Evolutionary conservation across 1,284 basidiomycete genomes (phyloP), one percentile per base, ranked within the genome.

Genomic region (Leucoagaricus sp.): DNA sequence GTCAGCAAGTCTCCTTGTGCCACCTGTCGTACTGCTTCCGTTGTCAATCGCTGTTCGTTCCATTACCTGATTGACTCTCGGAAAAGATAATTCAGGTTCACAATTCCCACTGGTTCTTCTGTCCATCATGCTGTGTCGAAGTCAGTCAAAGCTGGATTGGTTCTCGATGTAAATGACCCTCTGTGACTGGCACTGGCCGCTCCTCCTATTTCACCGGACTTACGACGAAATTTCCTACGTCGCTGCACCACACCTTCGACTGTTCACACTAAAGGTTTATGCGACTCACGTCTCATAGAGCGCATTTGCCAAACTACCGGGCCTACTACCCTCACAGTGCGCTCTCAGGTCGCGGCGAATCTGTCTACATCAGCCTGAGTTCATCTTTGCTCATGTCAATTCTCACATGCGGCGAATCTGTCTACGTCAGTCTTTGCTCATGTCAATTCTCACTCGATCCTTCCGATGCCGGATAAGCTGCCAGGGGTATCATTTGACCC

Each of bases 401-500:
- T 21, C n/a, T n/a, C 38, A 33, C n/a, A n/a, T n/a, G 44, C 28
- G 26, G 25, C 44, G 25, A 45, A 28, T 13, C 23, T 45, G 25
- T 13, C 21, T 40, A 26, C 10, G 26, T 36, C 48, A 49, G 19
- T 17, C n/a, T n/a, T 17, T 28, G n/a, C 40, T 12, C 31, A 46
- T 45, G 42, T 34, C 51, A n/a, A 26, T 28, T 17, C 9, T n/a
- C 40, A 19, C 17, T 45, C 40, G 31, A 38, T 17, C 40, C n/a
- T 19, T 15, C n/a, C n/a, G 25, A 42, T 23, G 46, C 48, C 44
- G 29, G 42, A 26, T 26, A 41, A 34, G 19, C 9, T 55, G 36
- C n/a, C n/a, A n/a, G 46, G 36, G 21, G 29, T 34, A 55, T 54
- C 53, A 54, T 25, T 47, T 54, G 53, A 54, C 45, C 33, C 36